A percentile compares a stretch with the other conserved stretches of the same genome.
phyloP scores from a whole-genome alignment of 2,329 filamentous ascomycete genomes.

The Akanthomyces lecanii region DNA sequence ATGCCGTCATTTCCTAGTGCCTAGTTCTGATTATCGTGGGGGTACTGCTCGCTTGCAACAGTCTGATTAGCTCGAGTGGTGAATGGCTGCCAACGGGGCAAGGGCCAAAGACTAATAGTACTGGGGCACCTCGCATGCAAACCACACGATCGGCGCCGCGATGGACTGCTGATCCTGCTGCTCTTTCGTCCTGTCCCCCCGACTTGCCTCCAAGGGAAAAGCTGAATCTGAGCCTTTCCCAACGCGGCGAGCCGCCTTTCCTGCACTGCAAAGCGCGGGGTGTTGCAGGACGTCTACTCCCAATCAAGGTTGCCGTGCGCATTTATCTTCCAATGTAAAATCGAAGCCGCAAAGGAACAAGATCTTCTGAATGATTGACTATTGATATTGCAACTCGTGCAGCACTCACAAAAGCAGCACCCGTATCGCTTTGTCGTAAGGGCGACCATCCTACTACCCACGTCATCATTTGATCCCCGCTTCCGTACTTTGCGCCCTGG shows the following conservation, averaged over 20 bases:
- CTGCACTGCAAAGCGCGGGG: neutral
- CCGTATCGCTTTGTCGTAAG: neutral
- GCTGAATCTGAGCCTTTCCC: neutral
- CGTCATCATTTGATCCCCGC: neutral
- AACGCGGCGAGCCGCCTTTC: neutral
- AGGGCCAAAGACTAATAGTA: neutral
- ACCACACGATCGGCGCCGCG: constrained; percentile 7
- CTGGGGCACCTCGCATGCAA: neutral
- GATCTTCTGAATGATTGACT: neutral
- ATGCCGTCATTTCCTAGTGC: neutral
- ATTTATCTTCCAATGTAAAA: neutral
- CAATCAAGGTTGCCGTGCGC: neutral
- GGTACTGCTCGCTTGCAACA: neutral
- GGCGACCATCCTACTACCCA: neutral
- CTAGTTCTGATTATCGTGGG: neutral
- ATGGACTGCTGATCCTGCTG: neutral
- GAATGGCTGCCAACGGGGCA: neutral
- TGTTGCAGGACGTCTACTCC: neutral
- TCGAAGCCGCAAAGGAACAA: neutral
- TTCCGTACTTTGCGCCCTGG: neutral
- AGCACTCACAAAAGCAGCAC: neutral
- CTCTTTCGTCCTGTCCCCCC: neutral
- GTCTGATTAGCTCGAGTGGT: neutral
- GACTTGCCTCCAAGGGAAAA: neutral
- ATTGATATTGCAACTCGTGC: neutral